phyloP scores from a whole-genome alignment of 352 stramenopile genomes.

The Pythium myriotylum region DNA sequence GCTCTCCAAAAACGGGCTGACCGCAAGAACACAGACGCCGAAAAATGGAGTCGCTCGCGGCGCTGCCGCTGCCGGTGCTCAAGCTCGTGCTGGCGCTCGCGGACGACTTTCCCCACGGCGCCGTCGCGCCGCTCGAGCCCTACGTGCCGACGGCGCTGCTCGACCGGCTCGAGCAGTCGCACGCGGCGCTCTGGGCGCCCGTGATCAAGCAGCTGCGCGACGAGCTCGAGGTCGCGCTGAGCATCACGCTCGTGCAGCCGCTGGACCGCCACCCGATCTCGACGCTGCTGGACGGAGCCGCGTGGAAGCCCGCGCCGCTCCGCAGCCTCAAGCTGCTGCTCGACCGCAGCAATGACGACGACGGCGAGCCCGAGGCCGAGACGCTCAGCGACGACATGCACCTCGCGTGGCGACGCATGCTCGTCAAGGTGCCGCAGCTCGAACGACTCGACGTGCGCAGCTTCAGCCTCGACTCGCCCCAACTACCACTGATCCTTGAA shows the following conservation, averaged over 20 bases:
- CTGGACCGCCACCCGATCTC: slow-evolving; percentile 8
- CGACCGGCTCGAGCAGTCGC: slow-evolving; percentile 3
- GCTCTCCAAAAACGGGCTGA: too few relatives aligned
- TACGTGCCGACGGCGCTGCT: slow-evolving; percentile 9
- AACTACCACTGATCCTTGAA: slow-evolving; percentile 11
- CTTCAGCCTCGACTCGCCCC: slow-evolving; percentile 7
- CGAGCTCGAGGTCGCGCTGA: slow-evolving; percentile 10
- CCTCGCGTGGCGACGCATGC: slow-evolving; percentile 9
- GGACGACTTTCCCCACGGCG: slow-evolving; percentile 5
- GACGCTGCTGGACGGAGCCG: slow-evolving; percentile 10
- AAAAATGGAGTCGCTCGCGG: slow-evolving; percentile 6
- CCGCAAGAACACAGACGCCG: too few relatives aligned
- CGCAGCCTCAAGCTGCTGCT: slow-evolving; percentile 14
- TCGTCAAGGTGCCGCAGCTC: slow-evolving; percentile 18
- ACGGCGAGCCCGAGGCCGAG: slow-evolving; percentile 14
- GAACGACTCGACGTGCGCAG: slow-evolving; percentile 22
- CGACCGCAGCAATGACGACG: neutral
- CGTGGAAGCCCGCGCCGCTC: slow-evolving; percentile 12
- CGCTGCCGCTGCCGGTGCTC: slow-evolving; percentile 12
- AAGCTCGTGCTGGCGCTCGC: slow-evolving; percentile 21
- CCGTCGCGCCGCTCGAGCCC: slow-evolving; percentile 7
- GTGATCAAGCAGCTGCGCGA: slow-evolving; percentile 18
- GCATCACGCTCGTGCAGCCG: slow-evolving; percentile 10
- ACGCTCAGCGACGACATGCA: slow-evolving; percentile 6
- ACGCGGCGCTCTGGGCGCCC: slow-evolving; percentile 1